Percentiles rank a stretch among this genome's conserved stretches.
phyloP scores from a whole-genome alignment of 1,139 yeast genomes.

The Suhomyces bolitotheri region DNA sequence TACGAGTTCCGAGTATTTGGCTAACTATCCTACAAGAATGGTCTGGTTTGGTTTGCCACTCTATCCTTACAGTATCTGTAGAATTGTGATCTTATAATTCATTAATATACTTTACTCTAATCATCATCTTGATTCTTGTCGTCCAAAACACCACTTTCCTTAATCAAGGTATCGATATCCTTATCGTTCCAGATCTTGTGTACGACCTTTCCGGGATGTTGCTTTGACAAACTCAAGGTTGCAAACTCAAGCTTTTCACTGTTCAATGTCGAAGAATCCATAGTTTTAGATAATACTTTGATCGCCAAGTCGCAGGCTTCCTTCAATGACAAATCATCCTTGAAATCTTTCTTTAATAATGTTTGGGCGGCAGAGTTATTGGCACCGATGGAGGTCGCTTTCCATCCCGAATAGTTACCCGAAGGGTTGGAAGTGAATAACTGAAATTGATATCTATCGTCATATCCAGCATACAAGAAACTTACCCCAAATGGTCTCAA shows the following conservation, averaged over 20 bases:
- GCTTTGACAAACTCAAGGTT: conserved; percentile 56
- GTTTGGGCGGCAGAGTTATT: conserved; percentile 97
- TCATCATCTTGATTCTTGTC: conserved; percentile 31
- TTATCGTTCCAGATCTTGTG: conserved; percentile 78
- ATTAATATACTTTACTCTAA: conserved; percentile 3
- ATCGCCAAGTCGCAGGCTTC: conserved; percentile 88
- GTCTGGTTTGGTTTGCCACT: too few species aligned
- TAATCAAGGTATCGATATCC: conserved; percentile 74
- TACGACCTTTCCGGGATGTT: conserved; percentile 50
- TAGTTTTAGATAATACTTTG: conserved; percentile 90
- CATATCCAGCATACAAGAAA: conserved; percentile 94
- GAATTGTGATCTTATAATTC: too few species aligned
- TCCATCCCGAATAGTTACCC: conserved; percentile 98
- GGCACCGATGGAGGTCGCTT: conserved; percentile 96
- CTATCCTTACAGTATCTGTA: too few species aligned
- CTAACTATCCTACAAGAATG: too few species aligned
- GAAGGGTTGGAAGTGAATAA: conserved; percentile 94
- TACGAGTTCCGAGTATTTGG: too few species aligned
- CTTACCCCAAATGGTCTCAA: conserved; percentile 98
- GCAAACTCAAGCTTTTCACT: conserved; percentile 91
- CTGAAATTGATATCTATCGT: conserved; percentile 87
- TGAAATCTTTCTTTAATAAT: conserved; percentile 89
- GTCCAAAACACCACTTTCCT: conserved; percentile 68
- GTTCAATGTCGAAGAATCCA: conserved; percentile 83
- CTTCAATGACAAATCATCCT: conserved; percentile 71